Base-by-base conservation (phyloP, 768 basidiomycete species). In the Phanerochaete carnosa region DNA sequence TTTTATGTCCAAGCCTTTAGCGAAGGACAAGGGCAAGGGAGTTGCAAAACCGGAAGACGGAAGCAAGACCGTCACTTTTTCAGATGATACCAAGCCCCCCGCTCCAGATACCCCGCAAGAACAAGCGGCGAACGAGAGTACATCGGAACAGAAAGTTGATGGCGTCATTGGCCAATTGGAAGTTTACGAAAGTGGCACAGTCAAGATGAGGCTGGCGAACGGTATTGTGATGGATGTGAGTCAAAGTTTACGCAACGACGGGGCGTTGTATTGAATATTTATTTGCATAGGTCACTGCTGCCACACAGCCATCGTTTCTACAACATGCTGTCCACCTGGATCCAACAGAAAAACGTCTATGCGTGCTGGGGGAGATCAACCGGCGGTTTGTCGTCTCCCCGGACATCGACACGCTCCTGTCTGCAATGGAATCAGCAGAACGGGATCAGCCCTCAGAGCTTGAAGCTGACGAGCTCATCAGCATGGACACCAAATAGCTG, bases 261-360 rank as follows among this genome's bases (percentile, higher is more conserved):
- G 55, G 22, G 6, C 19, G 28, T 32, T 58, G 15, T 47, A 47
- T 25, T 35, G 19, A 46, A 19, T 3, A 54, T n/a, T n/a, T 26
- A 55, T 26, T 22, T 26, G 28, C 46, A 35, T 67, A 92, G 94
- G 88, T 96, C 32, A 85, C 83, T 19, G 85, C 89, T 11, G 92
- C 88, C 8, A 93, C 91, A 1, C 89, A 89, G 58, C 86, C 93
- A 1, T 90, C 92, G 0, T 96, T 96, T 72, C 80, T 95, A 2
- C 92, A 95, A 70, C 93, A 96, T 58, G 89, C 90, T 6, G 88
- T 92, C 22, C 81, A 87, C 65, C 69, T 96, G 29, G 87, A 96
- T 70, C 68, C 75, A 55, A 73, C 73, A 39, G 75, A 78, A 22
- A 89, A 88, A 66, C 78, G 77, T 26, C 73, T 94, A 23, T 80